Conservation (phyloP, 768 basidiomycete genomes). For the Hortiboletus flavorubellus region DNA sequence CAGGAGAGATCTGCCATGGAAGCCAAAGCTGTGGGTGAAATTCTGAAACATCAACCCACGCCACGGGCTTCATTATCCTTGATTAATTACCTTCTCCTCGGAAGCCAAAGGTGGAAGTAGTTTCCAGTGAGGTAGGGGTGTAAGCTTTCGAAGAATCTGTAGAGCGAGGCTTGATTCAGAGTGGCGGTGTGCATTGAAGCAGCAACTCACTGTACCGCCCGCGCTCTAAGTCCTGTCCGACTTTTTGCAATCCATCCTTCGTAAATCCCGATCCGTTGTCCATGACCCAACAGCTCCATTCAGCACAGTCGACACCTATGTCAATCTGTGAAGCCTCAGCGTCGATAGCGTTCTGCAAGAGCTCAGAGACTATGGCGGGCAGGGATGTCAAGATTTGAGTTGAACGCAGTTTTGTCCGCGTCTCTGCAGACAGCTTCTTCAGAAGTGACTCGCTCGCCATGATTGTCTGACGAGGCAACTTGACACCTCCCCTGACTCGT, state of each 20-base stretch:
- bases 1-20: conserved; percentile 78
- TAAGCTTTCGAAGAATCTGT: conserved; percentile 76
- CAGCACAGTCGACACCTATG: conserved; percentile 66
- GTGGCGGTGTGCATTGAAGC: background rate
- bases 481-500: background rate
- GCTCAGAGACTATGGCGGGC: conserved; percentile 75
- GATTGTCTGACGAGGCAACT: background rate
- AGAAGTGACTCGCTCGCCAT: conserved; percentile 23
- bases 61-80: conserved; percentile 1
- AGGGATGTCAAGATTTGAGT: conserved; percentile 82
- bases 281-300: conserved; percentile 81
- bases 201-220: conserved; percentile 67
- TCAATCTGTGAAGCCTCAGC: conserved; percentile 68
- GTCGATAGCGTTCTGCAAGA: conserved; percentile 89
- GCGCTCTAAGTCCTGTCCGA: conserved; percentile 49
- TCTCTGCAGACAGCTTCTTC: conserved; percentile 53
- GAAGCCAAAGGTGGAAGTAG: conserved; percentile 76
- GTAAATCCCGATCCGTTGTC: conserved; percentile 83
- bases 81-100: conserved; percentile 78
- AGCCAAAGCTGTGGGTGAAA: conserved; percentile 58
- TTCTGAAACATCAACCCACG: conserved; percentile 3
- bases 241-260: conserved; percentile 50
- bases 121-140: conserved; percentile 44
- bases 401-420: conserved; percentile 73
- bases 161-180: background rate